Evolutionary conservation across 208 protist genomes (phyloP), one percentile per base, ranked within the genome.

Genomic region (Leishmania martiniquensis): DNA sequence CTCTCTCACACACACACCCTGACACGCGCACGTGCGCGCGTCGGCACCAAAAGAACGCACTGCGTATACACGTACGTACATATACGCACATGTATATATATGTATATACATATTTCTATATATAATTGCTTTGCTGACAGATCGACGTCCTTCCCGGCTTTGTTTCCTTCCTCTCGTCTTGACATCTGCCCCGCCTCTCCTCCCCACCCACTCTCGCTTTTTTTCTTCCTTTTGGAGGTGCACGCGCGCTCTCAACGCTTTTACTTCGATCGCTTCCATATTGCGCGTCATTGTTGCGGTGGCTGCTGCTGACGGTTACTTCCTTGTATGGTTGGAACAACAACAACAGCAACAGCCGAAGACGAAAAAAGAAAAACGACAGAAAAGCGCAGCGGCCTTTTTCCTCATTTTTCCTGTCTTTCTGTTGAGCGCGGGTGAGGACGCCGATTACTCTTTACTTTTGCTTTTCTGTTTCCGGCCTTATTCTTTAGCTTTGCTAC

Each of bases 261-360:
- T n/a, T 12, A 37, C 13, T 17, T 29, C 29, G 47, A 54, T 9
- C 13, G 5, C 66, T 44, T 65, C 39, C 15, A 37, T 68, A 17
- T 82, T 55, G 45, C 44, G 7, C 63, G 20, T 44, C 62, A n/a
- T 39, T 67, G 15, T 20, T 45, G 62, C 20, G 17, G n/a, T 77
- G 47, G 29, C 4, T n/a, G 62, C 77, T 76, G 72, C 47, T 44
- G 72, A n/a, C n/a, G n/a, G n/a, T n/a, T n/a, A n/a, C n/a, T 57
- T 15, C 52, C 29, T 75, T 75, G 59, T 10, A 63, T 39, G 39
- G 62, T n/a, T n/a, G n/a, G n/a, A n/a, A n/a, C n/a, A n/a, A n/a
- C n/a, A n/a, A n/a, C n/a, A n/a, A n/a, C n/a, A n/a, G n/a, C n/a
- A n/a, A n/a, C n/a, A n/a, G n/a, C n/a, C n/a, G n/a, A n/a, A n/a